These are phyloP conservation scores for Teratosphaeriaceae sp. DNA, from an alignment of 2,329 filamentous ascomycete genomes.

Conservation along the genomic window DNA sequence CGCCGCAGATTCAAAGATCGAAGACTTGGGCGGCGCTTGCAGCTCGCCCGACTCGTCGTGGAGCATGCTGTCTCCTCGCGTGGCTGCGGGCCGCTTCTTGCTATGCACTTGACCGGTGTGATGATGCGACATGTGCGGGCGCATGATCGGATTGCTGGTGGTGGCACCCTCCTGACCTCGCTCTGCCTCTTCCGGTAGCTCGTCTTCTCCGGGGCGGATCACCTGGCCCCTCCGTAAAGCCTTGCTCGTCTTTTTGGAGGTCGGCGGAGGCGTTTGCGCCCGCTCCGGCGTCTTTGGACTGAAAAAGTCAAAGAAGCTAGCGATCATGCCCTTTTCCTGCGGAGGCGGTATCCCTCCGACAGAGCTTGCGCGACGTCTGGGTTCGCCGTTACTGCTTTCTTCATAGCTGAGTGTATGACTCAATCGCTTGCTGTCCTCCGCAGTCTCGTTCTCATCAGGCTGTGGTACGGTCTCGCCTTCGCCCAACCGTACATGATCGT, in stretches of 20 bases:
- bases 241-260: conserved; percentile 27
- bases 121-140: conserved; percentile 19
- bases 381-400: conserved; percentile 36
- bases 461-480: conserved; percentile 56
- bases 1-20: conserved; percentile 89
- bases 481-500: conserved; percentile 19
- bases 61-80: conserved; percentile 46
- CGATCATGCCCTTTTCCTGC: conserved; percentile 34
- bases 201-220: conserved; percentile 41
- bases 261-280: conserved; percentile 19
- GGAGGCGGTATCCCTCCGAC: conserved; percentile 29
- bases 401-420: conserved; percentile 23
- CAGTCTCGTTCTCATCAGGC: conserved; percentile 57
- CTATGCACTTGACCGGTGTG: conserved; percentile 12
- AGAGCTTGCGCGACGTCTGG: conserved; percentile 1
- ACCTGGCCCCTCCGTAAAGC: conserved; percentile 61
- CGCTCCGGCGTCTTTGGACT: conserved; percentile 42
- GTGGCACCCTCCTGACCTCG: conserved; percentile 17
- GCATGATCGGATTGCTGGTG: conserved; percentile 26
- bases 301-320: conserved; percentile 66
- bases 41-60: conserved; percentile 31
- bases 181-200: conserved; percentile 16
- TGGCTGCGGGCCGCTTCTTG: conserved; percentile 37
- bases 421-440: conserved; percentile 48
- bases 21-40: conserved; percentile 74